These are phyloP conservation scores for Coffea humblotiana DNA, from an alignment of 305 asterid species.

Conservation along the genomic window DNA sequence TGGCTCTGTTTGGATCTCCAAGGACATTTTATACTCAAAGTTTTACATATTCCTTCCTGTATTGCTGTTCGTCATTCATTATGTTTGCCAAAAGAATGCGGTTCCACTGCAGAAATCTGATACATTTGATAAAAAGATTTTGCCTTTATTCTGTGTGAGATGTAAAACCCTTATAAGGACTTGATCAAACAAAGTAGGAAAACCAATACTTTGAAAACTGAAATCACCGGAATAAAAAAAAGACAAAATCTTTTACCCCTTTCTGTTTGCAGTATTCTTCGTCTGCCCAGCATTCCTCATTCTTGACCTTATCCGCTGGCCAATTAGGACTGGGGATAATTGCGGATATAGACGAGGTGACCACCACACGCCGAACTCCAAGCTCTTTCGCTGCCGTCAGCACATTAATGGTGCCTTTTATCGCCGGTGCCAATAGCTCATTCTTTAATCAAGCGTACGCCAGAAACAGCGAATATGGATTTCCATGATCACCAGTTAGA, in stretches of 20 bases:
- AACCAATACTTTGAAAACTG: not conserved
- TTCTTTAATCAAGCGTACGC: conserved; percentile 31
- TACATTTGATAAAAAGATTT: not conserved
- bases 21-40: too few relatives aligned
- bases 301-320: conserved; percentile 66
- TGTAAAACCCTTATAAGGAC: not conserved
- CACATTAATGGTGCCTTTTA: conserved; percentile 79
- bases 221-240: not conserved
- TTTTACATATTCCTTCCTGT: not conserved
- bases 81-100: not conserved
- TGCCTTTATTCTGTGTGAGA: not conserved
- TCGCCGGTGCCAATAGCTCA: conserved; percentile 76
- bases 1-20: too few relatives aligned
- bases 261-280: conserved; percentile 74
- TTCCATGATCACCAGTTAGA: not conserved
- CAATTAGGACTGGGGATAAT: conserved; percentile 63
- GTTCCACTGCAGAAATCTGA: not conserved
- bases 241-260: conserved; percentile 46
- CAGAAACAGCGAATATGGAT: not conserved
- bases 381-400: conserved; percentile 81
- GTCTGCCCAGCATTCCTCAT: conserved; percentile 90
- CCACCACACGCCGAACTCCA: conserved; percentile 83
- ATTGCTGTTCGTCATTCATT: too few relatives aligned
- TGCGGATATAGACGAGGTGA: conserved; percentile 77
- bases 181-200: not conserved